phyloP scores from a whole-genome alignment of 352 stramenopile genomes.

The Detonula confervacea region DNA sequence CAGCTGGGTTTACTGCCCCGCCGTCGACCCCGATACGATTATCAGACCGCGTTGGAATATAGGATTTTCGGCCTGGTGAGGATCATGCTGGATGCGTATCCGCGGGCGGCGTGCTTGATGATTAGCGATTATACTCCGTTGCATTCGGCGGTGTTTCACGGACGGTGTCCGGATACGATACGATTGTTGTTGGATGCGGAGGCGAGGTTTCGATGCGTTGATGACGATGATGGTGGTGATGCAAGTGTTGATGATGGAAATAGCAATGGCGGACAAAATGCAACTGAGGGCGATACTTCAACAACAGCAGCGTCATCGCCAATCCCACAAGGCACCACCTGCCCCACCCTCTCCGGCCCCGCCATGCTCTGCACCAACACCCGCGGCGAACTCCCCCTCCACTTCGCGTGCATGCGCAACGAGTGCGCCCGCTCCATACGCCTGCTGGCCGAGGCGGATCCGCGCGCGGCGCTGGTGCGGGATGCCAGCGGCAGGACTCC shows the following conservation, averaged over 20 bases:
- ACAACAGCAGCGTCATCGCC: no score
- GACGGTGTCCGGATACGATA: conserved; percentile 73
- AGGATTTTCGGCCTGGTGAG: conserved; percentile 70
- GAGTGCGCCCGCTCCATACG: conserved; percentile 64
- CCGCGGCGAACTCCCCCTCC: conserved; percentile 73
- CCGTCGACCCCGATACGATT: conserved; percentile 41
- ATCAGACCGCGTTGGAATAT: conserved; percentile 58
- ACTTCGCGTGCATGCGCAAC: conserved; percentile 80
- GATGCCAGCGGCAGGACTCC: conserved; percentile 73
- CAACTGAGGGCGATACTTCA: no score
- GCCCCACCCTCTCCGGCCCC: conserved; percentile 28
- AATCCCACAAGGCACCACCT: no score
- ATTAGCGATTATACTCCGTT: conserved; percentile 80
- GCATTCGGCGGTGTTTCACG: conserved; percentile 81
- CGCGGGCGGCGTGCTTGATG: conserved; percentile 63
- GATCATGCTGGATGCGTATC: conserved; percentile 73
- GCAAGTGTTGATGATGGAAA: no score
- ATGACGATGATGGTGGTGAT: background rate
- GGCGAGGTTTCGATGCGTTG: conserved; percentile 34
- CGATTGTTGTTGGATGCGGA: conserved; percentile 64
- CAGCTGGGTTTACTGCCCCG: conserved; percentile 15
- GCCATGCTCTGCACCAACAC: conserved; percentile 66
- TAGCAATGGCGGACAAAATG: no score
- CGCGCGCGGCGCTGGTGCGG: conserved; percentile 57
- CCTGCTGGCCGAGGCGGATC: conserved; percentile 66